Evolutionary conservation across 768 basidiomycete genomes (phyloP).

Genomic region (Suillus tomentosus): DNA sequence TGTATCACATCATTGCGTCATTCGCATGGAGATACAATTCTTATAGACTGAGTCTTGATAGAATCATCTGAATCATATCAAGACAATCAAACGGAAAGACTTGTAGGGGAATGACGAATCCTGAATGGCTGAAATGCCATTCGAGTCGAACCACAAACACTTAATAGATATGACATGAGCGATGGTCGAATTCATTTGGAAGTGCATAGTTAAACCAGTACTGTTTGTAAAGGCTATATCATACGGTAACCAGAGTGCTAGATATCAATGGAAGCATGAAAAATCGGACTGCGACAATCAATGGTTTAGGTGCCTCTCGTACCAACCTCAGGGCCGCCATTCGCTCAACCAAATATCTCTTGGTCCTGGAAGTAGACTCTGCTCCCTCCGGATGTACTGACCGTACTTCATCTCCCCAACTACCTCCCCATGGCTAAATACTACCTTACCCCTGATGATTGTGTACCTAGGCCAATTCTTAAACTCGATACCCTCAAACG

Average conservation of each 20-base stretch:
- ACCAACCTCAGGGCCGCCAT: constrained; percentile 10
- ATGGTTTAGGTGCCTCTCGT: neutral
- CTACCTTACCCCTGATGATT: constrained; percentile 21
- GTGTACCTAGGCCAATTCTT: constrained; percentile 36
- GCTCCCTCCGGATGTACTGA: constrained; percentile 17
- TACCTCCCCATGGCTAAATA: constrained; percentile 20
- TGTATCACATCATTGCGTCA: neutral
- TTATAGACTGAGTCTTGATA: neutral
- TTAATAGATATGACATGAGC: too few relatives aligned
- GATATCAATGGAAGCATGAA: constrained; percentile 30
- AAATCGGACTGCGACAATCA: constrained; percentile 15
- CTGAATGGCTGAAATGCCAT: too few relatives aligned
- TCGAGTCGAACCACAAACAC: too few relatives aligned
- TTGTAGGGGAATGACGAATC: neutral
- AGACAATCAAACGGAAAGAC: neutral
- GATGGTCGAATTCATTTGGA: neutral
- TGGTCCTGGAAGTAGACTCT: constrained; percentile 16
- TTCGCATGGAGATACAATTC: neutral
- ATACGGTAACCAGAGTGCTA: neutral
- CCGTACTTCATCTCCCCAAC: constrained; percentile 17
- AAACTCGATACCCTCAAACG: constrained; percentile 36
- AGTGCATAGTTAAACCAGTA: neutral
- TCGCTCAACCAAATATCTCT: constrained; percentile 16
- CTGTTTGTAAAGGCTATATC: neutral
- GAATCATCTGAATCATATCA: neutral